Evolutionary conservation across 2,329 filamentous ascomycete species (phyloP), one percentile per base, ranked within the genome.

Genomic region (Neoascochyta sp.): DNA sequence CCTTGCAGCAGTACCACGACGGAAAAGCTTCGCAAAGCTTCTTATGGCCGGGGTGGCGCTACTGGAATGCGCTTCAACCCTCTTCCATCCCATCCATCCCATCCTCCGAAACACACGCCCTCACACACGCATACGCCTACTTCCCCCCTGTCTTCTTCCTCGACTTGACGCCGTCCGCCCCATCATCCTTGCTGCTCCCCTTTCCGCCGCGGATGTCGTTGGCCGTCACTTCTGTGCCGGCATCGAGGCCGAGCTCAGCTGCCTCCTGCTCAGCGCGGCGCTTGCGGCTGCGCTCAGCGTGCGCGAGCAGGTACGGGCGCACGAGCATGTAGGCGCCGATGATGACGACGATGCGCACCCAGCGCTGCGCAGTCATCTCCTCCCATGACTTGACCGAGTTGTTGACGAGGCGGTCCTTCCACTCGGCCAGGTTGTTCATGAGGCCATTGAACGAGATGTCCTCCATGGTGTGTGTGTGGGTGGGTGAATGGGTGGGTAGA

Each of bases 261-360:
- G 64, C 44, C 20, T 61, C 59, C 36, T 64, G 71, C 49, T 81
- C 78, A 54, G 83, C 70, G 55, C 81, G 71, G 51, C 73, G 73
- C 58, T 80, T 75, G 54, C 85, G 78, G 41, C 73, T 64, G 50
- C 75, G 77, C 38, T 73, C 76, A 47, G 78, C 79, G 20, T 78
- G 63, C 54, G 81, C 82, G 52, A 89, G 71, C 29, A 89, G 62
- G 58, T 86, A 87, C 0, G 85, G 85, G 1, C 86, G 79, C 14
- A 64, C 36, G 29, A 92, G 73, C 43, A 80, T 57, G 67, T 90
- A 93, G 32, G 76, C 80, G 50, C 86, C 77, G 12, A 87, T 75
- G 39, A 87, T 75, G 45, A 79, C 72, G 45, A 86, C 64, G 35
- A 92, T 71, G 26, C 86, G 83, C 49, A 92, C 66, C 63, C 68